phyloP scores from a whole-genome alignment of 495 filamentous ascomycete genomes.

The Daldinia bambusicola region DNA sequence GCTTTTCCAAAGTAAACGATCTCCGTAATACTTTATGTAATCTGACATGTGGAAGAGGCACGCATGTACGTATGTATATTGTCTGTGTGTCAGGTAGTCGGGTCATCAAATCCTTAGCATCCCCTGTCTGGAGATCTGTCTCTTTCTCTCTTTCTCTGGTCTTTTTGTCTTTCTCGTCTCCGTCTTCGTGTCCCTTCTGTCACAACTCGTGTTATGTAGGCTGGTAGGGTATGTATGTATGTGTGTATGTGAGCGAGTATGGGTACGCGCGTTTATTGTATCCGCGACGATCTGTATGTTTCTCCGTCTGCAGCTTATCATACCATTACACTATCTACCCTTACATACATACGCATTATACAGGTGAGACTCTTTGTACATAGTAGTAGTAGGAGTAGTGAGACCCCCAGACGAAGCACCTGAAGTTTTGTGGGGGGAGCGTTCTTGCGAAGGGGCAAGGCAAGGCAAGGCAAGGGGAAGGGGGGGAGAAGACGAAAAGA shows the following conservation, averaged over 20 bases:
- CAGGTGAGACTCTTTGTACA: not conserved
- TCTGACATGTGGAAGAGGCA: not conserved
- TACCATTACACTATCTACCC: constrained; percentile 42
- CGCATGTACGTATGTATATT: not conserved
- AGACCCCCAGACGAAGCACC: constrained; percentile 17
- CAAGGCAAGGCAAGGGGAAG: not conserved
- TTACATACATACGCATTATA: constrained; percentile 1
- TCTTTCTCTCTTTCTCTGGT: not conserved
- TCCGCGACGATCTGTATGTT: constrained; percentile 40
- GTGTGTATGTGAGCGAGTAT: not conserved
- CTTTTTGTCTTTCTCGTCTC: not conserved
- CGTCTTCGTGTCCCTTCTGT: not conserved
- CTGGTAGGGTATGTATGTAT: not conserved
- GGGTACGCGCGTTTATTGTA: constrained; percentile 4
- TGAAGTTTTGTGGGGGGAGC: constrained; percentile 25
- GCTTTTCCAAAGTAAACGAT: not conserved
- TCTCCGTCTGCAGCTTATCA: constrained; percentile 40
- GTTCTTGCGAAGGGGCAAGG: constrained; percentile 1
- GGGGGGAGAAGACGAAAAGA: not conserved
- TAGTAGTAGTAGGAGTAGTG: not conserved
- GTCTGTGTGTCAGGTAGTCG: not conserved
- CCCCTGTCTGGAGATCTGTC: constrained; percentile 37
- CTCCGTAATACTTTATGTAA: constrained; percentile 5
- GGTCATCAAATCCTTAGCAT: not conserved
- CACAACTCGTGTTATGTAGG: constrained; percentile 26